Evolutionary conservation across 2,329 filamentous ascomycete species (phyloP), one percentile per base, ranked within the genome.

Genomic region (Nigrospora oryzae): DNA sequence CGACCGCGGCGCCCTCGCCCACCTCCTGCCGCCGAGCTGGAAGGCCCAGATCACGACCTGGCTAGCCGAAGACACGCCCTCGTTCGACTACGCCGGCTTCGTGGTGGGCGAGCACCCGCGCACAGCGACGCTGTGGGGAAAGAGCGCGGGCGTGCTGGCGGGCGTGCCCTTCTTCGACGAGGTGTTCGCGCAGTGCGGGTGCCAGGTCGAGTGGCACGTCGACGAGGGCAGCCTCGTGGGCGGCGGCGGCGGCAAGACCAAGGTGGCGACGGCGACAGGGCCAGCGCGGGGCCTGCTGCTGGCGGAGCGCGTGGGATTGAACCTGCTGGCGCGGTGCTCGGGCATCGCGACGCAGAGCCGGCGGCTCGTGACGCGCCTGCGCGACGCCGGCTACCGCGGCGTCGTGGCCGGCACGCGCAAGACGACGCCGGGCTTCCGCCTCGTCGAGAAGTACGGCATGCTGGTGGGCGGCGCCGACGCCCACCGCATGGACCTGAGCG

Each of bases 381-480:
- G 80, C 44, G 67, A 66, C 13, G 81, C 79, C 3, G 90, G 90
- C 3, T 97, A 91, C 68, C 71, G 69, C 28, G 91, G 91, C 47
- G 84, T 83, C 2, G 71, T 98, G n/a, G 91, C 93, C 0, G 93
- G 93, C 37, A 98, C 93, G 38, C 79, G 93, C 60, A 98, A 98
- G 73, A 98, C 93, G 0, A 98, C 93, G 0, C 93, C 93, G 0
- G 93, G 93, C 0, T 98, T 97, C 69, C 77, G 93, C 11, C 70
- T 97, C 5, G 90, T 97, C 11, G 93, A 98, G 67, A 98, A 98
- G 69, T 98, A 98, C 65, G 93, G 89, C 54, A 96, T 98, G 84
- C 71, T 96, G 17, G 84, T 95, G 14, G 93, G 91, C 46, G 93
- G 93, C 11, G 90, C 89, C 14, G 93, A 98, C 66, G 80, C 84